Evolutionary conservation across 2,329 filamentous ascomycete species (phyloP).

Genomic region (Aspergillus hortae): DNA sequence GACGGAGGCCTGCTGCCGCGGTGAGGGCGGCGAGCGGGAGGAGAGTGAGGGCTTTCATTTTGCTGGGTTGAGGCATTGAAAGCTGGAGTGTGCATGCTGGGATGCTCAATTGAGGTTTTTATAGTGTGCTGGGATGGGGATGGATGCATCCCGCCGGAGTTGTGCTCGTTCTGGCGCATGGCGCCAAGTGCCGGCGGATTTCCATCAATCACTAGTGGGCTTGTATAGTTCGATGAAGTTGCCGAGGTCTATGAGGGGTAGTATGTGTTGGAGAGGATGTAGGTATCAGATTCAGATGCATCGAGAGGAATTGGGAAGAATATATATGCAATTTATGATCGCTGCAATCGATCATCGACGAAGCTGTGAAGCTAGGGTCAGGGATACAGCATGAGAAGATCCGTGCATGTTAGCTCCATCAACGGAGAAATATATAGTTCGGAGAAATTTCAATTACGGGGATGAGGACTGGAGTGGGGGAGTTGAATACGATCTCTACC

Average conservation of each 20-base stretch:
- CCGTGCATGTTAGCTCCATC: too few relatives aligned
- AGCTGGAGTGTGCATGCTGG: neutral
- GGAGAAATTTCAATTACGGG: too few relatives aligned
- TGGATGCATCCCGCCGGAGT: constrained; percentile 19
- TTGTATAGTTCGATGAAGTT: neutral
- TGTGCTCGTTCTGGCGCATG: constrained; percentile 16
- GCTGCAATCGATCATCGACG: too few relatives aligned
- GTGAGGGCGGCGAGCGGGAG: neutral
- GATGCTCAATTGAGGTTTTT: neutral
- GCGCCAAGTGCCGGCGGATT: constrained; percentile 8
- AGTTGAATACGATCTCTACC: too few relatives aligned
- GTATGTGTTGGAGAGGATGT: neutral
- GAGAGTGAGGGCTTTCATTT: neutral
- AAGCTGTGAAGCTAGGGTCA: too few relatives aligned
- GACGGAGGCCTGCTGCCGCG: neutral
- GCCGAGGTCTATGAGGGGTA: neutral
- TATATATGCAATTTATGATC: too few relatives aligned
- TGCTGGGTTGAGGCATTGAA: neutral
- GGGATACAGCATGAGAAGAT: too few relatives aligned
- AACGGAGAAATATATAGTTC: too few relatives aligned
- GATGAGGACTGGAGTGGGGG: too few relatives aligned
- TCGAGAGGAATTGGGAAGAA: neutral
- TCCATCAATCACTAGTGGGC: constrained; percentile 11
- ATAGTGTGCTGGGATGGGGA: neutral
- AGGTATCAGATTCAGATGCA: neutral